phyloP scores from a whole-genome alignment of 768 basidiomycete species.

The Tephrocybe sp. region DNA sequence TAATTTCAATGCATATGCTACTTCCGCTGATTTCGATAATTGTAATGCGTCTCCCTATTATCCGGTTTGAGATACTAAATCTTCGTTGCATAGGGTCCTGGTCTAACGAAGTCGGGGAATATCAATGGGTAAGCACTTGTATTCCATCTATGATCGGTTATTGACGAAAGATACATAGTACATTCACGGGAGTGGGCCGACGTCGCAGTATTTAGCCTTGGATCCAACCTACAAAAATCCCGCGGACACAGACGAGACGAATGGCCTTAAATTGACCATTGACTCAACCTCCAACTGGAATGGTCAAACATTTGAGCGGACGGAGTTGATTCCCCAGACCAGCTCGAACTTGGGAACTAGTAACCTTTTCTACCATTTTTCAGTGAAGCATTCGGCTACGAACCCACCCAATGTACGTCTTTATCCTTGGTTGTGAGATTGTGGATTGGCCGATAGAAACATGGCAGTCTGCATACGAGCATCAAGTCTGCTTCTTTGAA shows the following conservation, averaged over 20 bases:
- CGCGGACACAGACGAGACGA: constrained; percentile 46
- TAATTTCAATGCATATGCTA: constrained; percentile 48
- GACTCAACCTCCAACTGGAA: constrained; percentile 58
- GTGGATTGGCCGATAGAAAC: background rate
- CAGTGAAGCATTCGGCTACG: constrained; percentile 44
- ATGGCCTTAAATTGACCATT: constrained; percentile 56
- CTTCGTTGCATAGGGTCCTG: constrained; percentile 46
- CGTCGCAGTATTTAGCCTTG: constrained; percentile 53
- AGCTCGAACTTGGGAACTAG: constrained; percentile 55
- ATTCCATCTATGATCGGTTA: background rate
- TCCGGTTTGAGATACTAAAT: background rate
- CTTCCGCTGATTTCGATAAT: constrained; percentile 49
- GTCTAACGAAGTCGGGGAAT: constrained; percentile 52
- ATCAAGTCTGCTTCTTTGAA: constrained; percentile 64
- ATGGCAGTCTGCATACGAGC: constrained; percentile 49
- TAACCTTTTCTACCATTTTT: constrained; percentile 65
- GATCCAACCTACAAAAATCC: constrained; percentile 58
- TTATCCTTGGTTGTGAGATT: background rate
- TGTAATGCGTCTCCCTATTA: constrained; percentile 32
- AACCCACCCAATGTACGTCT: constrained; percentile 51
- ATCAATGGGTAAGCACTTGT: constrained; percentile 49
- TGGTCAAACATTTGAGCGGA: constrained; percentile 44
- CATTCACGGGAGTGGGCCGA: constrained; percentile 55
- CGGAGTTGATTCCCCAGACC: constrained; percentile 46
- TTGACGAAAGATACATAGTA: constrained; percentile 27